Base-by-base conservation (phyloP, 2,329 filamentous ascomycete genomes). In the Fusarium sp. region DNA sequence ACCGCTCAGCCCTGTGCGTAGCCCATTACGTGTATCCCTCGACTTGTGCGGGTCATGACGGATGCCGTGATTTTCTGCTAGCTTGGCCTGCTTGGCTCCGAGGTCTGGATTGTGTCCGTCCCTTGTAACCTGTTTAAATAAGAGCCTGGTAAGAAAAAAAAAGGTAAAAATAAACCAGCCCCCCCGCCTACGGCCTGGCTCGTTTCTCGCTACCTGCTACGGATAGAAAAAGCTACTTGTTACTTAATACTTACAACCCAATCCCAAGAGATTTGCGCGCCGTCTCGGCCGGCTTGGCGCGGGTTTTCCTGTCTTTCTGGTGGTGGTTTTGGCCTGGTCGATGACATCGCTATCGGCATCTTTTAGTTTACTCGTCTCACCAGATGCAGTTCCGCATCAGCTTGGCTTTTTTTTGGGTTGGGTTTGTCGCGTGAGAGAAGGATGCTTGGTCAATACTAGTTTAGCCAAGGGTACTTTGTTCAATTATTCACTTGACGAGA, bases 281-380 rank as follows among this genome's bases (percentile, higher is more conserved):
- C 65, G 65, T 55, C 34, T 52, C 49, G 65, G 65, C 34, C 65
- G 65, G 65, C 65, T 68, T 69, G 65, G 65, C 65, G 26, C 28
- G 38, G 17, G 40, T 53, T 67, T 67, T 42, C 51, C 40, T 45
- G 64, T 50, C 53, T 43, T 60, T 45, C 39, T 28, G 26, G 23
- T 50, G 30, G 40, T 21, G 40, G 36, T 28, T 46, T 55, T 44
- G 39, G 36, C 38, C 51, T 53, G 43, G 59, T 65, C 65, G 45
- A 68, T 54, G 65, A 53, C 53, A 68, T 68, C 50, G 56, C 46
- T 43, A 46, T 36, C n/a, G 34, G 34, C 17, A 36, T 36, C 34
- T 36, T 36, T 36, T 36, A 36, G 17, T 36, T 19, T 6, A n/a
- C 32, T 56, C 34, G 48, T 62, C 57, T 63, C 45, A 64, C 52